A percentile compares a stretch with the other conserved stretches of the same genome.
phyloP scores from a whole-genome alignment of 768 basidiomycete genomes.

The Paxillus ammoniavirescens region DNA sequence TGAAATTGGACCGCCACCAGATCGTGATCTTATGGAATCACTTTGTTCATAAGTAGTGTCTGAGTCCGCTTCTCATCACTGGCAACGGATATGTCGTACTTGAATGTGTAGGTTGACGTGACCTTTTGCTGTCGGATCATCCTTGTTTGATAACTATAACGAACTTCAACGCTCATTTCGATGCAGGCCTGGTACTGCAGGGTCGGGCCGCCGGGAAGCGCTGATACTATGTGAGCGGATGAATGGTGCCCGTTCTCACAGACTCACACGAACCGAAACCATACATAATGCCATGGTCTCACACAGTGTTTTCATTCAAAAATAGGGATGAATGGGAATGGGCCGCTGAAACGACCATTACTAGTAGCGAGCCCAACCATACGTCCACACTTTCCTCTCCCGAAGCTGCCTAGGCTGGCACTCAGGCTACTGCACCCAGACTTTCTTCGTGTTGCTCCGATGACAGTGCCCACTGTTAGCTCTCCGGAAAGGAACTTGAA shows the following conservation, averaged over 20 bases:
- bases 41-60: too few species aligned
- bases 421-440: not conserved
- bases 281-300: not conserved
- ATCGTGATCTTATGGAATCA: too few species aligned
- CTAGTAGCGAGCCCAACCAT: not conserved
- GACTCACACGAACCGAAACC: not conserved
- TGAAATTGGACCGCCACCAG: too few species aligned
- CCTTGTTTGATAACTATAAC: too few species aligned
- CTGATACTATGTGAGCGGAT: not conserved
- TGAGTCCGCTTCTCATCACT: too few species aligned
- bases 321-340: not conserved
- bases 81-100: too few species aligned
- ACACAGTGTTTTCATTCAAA: not conserved
- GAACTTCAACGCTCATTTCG: too few species aligned
- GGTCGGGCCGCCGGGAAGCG: too few species aligned
- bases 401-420: not conserved
- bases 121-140: too few species aligned
- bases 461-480: not conserved
- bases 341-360: not conserved
- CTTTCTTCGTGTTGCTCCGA: not conserved
- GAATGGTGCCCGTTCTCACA: not conserved
- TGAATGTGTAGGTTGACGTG: too few species aligned
- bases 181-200: too few species aligned
- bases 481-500: conserved; percentile 7
- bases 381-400: not conserved